A percentile compares a stretch with the other conserved stretches of the same genome.
These are phyloP conservation scores for Erythrophleum ivorense DNA, from an alignment of 331 rosid genomes.

Conservation along the genomic window DNA sequence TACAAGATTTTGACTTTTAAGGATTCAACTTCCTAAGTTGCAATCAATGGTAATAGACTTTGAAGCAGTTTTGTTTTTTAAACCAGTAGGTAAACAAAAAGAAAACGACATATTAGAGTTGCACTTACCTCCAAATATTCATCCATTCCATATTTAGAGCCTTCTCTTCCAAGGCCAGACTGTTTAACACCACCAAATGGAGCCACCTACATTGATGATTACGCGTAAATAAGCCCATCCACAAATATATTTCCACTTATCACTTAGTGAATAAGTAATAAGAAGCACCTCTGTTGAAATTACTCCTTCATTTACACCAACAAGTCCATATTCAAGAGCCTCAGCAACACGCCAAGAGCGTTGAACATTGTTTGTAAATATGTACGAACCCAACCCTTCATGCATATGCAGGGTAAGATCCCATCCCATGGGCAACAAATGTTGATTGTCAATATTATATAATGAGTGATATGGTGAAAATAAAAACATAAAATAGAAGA, in stretches of 20 bases:
- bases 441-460: constrained; percentile 20
- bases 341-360: constrained; percentile 98
- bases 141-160: constrained; percentile 97
- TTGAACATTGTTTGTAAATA: constrained; percentile 84
- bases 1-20: neutral
- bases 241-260: constrained; percentile 22
- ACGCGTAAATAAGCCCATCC: constrained; percentile 26
- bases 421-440: constrained; percentile 27
- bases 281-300: constrained; percentile 88
- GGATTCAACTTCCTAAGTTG: neutral
- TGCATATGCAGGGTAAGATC: constrained; percentile 23
- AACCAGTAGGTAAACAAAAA: neutral
- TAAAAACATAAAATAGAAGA: neutral
- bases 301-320: constrained; percentile 90
- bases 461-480: constrained; percentile 12
- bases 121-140: constrained; percentile 86
- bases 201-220: constrained; percentile 70
- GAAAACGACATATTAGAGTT: constrained; percentile 7
- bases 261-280: constrained; percentile 30
- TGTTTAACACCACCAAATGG: constrained; percentile 98
- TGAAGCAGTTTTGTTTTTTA: constrained; percentile 18
- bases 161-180: constrained; percentile 99
- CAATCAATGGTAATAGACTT: neutral
- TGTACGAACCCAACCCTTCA: constrained; percentile 88
- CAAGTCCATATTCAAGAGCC: constrained; percentile 95